Evolutionary conservation across 1,139 yeast genomes (phyloP), one percentile per base, ranked within the genome.

Genomic region (Sugiyamaella neomexicana): DNA sequence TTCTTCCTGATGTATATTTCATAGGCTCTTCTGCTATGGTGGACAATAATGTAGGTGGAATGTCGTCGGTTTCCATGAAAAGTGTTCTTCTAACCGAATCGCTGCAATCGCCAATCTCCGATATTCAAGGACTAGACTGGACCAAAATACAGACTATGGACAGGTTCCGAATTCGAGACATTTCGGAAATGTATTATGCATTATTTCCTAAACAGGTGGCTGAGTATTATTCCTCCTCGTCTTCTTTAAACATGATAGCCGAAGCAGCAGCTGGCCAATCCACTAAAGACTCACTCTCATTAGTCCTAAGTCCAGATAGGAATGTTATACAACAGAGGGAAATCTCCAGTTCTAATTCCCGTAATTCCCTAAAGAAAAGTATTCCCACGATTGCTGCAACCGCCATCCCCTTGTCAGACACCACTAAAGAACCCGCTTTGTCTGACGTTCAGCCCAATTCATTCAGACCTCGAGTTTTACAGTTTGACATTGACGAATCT

Each of bases 21-120:
- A 47, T 62, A 16, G 63, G 64, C n/a, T 50, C 50, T 4, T 56
- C 59, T 16, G 58, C 54, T 0, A 48, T 44, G 2, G 32, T 55
- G 2, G 63, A 61, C 38, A 52, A 52, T 29, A 54, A 25, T 57
- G 56, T 10, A 17, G 48, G 15, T 44, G 44, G 32, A 27, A 16
- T 38, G 15, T 23, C 6, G 47, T 59, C 32, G 52, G 55, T 13
- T 25, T 58, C 46, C 23, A 44, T 53, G 41, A 48, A 50, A 16
- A 38, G 57, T 5, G 55, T 60, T 13, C 54, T 62, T 15, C 48
- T 62, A 17, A 63, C 66, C 1, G 56, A 55, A 5, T 37, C 42
- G 3, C 36, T 56, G 16, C 54, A 39, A 2, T 39, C 38, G 4
- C 62, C 62, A 1, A 47, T 52, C 2, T 55, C 62, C 2, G 65